Evolutionary conservation across 2,329 filamentous ascomycete genomes (phyloP), one percentile per base, ranked within the genome.

Genomic region (Stylonectria norvegica): DNA sequence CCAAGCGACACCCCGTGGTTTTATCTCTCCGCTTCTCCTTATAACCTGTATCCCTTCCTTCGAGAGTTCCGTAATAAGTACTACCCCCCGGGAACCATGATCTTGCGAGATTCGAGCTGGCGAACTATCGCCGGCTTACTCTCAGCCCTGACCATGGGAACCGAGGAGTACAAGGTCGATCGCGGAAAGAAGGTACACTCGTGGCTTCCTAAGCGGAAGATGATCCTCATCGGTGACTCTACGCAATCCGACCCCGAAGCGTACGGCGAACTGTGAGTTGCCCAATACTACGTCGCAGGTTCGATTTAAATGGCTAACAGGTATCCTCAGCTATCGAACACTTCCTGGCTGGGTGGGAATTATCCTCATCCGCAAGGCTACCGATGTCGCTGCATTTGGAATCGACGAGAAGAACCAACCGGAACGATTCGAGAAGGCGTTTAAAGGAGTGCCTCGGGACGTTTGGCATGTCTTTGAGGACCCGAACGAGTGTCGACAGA

Each of bases 21-120:
- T 71, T 97, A 97, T 64, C 77, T 97, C 33, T 94, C 88, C 0
- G 90, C 91, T 0, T 95, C 89, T 0, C 91, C 91, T 0, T 96
- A 96, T 70, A 95, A 94, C 55, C 77, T 97, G 8, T 96, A 96
- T 59, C 85, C 87, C 0, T 93, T 96, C 65, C 75, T 97, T 17
- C 82, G 77, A 40, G 63, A 73, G 1, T 97, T 97, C 66, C 74
- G 89, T 23, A 68, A 82, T 38, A 61, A 72, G 2, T 68, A 85
- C 63, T 97, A 83, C 59, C 86, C 85, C 0, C 76, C 75, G 3
- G 91, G 91, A 9, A 88, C 88, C 17, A 75, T 96, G 47, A 79
- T 96, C 23, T 76, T 97, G 5, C 83, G 91, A 27, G 89, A 96
- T 56, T 82, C 85, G 7, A 87, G 82, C 40, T 95, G 87, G 86